phyloP scores from a whole-genome alignment of 2,329 filamentous ascomycete genomes.

The Peltaster fructicola region DNA sequence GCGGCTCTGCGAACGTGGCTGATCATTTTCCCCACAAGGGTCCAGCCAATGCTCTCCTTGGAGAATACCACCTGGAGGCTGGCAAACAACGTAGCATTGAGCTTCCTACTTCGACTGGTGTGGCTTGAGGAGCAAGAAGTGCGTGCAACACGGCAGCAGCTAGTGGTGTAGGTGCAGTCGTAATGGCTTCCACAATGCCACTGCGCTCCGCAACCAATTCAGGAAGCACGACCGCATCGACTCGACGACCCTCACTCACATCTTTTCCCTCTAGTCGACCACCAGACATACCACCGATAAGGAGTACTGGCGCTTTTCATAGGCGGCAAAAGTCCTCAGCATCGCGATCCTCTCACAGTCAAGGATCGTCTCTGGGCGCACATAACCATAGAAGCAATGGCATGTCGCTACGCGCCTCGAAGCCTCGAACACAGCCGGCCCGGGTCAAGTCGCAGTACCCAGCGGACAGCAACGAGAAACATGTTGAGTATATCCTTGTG shows the following conservation, averaged over 20 bases:
- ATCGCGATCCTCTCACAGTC: conserved; percentile 1
- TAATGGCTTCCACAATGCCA: no score
- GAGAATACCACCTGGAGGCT: no score
- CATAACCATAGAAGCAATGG: not conserved
- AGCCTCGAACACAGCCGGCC: conserved; percentile 6
- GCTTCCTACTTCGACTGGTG: no score
- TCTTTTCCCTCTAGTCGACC: conserved; percentile 10
- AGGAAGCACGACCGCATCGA: conserved; percentile 19
- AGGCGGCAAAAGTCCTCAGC: conserved; percentile 3
- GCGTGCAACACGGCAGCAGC: no score
- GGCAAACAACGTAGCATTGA: no score
- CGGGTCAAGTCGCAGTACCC: conserved; percentile 32
- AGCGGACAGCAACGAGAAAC: conserved; percentile 44
- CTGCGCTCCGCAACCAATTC: conserved; percentile 4
- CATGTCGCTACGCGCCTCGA: conserved; percentile 1
- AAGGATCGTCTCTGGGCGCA: not conserved
- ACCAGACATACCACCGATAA: conserved; percentile 4
- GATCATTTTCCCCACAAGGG: no score
- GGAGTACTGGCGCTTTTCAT: conserved; percentile 2
- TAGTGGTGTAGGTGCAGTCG: no score
- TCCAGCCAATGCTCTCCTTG: no score
- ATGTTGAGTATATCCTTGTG: conserved; percentile 97
- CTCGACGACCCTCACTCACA: conserved; percentile 16
- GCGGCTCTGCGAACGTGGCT: no score
- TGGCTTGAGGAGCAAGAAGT: no score